phyloP scores from a whole-genome alignment of 2,329 filamentous ascomycete genomes.

The Orbilia oligospora region DNA sequence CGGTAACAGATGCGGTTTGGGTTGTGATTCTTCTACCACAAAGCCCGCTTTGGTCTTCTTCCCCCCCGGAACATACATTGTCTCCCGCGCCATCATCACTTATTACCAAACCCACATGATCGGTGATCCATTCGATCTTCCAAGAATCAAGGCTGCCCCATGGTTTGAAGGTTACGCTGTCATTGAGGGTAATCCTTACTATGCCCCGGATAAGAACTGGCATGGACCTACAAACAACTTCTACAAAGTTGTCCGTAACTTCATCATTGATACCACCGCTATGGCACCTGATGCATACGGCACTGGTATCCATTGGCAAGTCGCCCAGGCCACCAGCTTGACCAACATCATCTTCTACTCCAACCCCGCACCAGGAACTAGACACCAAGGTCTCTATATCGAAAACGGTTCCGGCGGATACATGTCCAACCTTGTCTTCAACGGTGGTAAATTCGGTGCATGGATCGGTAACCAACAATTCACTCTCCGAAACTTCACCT shows the following conservation, averaged over 20 bases:
- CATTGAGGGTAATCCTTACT: slow-evolving; percentile 90
- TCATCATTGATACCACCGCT: slow-evolving; percentile 82
- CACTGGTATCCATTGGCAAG: slow-evolving; percentile 77
- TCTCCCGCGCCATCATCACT: slow-evolving; percentile 83
- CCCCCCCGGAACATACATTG: slow-evolving; percentile 83
- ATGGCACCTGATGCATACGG: slow-evolving; percentile 69
- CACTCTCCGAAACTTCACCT: slow-evolving; percentile 84
- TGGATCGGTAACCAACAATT: slow-evolving; percentile 73
- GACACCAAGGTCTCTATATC: slow-evolving; percentile 75
- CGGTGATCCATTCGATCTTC: slow-evolving; percentile 73
- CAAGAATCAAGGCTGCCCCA: slow-evolving; percentile 80
- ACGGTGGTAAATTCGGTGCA: slow-evolving; percentile 79
- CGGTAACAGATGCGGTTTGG: slow-evolving; percentile 83
- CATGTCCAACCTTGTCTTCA: slow-evolving; percentile 86
- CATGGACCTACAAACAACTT: slow-evolving; percentile 86
- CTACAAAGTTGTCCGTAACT: slow-evolving; percentile 85
- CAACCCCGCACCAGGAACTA: slow-evolving; percentile 56
- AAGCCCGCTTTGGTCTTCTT: slow-evolving; percentile 94
- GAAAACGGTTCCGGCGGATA: slow-evolving; percentile 80
- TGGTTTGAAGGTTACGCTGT: slow-evolving; percentile 87
- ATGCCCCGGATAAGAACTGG: slow-evolving; percentile 76
- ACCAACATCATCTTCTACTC: slow-evolving; percentile 73
- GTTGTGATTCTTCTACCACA: slow-evolving; percentile 85
- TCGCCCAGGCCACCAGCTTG: slow-evolving; percentile 75
- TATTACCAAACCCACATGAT: slow-evolving; percentile 95